Percentiles rank a stretch among this genome's conserved stretches.
Conservation (phyloP, 768 basidiomycete species). For the Gloeopeniophorella convolvens region DNA sequence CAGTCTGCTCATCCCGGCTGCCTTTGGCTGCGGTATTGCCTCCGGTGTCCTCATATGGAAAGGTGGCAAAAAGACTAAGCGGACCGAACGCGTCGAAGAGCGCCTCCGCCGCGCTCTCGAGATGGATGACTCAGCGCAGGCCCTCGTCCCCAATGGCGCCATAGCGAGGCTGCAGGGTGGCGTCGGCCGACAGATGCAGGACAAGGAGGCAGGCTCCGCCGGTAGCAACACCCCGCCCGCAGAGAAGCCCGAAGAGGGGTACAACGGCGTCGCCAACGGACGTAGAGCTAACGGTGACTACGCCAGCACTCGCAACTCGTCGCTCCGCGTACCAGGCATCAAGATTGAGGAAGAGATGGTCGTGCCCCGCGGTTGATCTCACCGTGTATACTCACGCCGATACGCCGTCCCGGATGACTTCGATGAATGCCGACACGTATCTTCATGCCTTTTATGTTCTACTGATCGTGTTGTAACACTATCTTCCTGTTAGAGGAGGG, state of each 20-base stretch:
- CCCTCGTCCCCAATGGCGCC: background rate
- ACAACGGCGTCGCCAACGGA: background rate
- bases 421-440: background rate
- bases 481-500: background rate
- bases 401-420: background rate
- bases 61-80: constrained; percentile 63
- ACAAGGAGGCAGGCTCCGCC: background rate
- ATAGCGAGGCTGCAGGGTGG: constrained; percentile 6
- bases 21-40: constrained; percentile 71
- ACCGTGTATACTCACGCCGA: background rate
- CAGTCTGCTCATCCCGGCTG: constrained; percentile 59
- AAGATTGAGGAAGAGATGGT: constrained; percentile 30
- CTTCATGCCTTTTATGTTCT: background rate
- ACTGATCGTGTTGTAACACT: background rate
- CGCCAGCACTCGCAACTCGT: background rate
- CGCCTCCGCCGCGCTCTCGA: constrained; percentile 44
- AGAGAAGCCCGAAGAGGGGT: background rate
- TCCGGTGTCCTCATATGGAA: constrained; percentile 71
- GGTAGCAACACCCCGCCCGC: background rate
- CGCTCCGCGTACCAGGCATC: constrained; percentile 16
- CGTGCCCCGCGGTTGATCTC: constrained; percentile 21
- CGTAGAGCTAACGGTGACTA: background rate
- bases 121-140: constrained; percentile 23
- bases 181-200: background rate
- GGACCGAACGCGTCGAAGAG: constrained; percentile 56